Base-by-base conservation (phyloP, 129 eudicot genomes). In the Chrysanthemum seticuspe region DNA sequence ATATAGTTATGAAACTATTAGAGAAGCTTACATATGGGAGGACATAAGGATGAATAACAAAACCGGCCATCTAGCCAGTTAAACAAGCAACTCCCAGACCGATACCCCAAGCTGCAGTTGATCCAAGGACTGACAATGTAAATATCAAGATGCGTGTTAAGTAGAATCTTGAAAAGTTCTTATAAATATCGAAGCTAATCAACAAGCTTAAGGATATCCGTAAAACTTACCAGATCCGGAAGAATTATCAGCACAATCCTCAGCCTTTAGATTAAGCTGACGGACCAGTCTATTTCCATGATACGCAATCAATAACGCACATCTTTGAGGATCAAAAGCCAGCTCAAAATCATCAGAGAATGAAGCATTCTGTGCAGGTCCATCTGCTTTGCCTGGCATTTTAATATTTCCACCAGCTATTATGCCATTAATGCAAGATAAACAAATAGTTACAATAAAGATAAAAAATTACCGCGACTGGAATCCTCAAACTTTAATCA, bases 221-320 rank as follows among this genome's bases (percentile, higher is more conserved):
- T 27, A 51, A 50, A 10, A 7, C 55, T 68, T 78, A 87, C 98
- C 90, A 58, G 95, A 77, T 61, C 81, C 74, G 56, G 87, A 85
- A 66, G 70, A 81, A 79, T 6, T 64, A 6, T 64, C 18, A 36
- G 68, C 13, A 64, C 96, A 93, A 70, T 93, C 90, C 74, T 81
- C 90, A 10, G 83, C 64, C 81, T 87, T 87, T 47, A 89, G 73
- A 76, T 84, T 80, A 69, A 93, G 86, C 76, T 85, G 96, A 58
- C 96, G 95, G 76, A 93, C 57, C 81, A 93, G 80, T 74, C 84
- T 86, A 81, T 80, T 85, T 25, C 96, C 98, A 79, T 76, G 90
- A 73, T 93, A 96, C 70, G 89, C 74, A 67, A 93, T 81, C 82
- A 93, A 72, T 70, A 93, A 72, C 36, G 96, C 92, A 68, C 98